phyloP scores from a whole-genome alignment of 306 rosid genomes.

The Hylodesmum podocarpum region DNA sequence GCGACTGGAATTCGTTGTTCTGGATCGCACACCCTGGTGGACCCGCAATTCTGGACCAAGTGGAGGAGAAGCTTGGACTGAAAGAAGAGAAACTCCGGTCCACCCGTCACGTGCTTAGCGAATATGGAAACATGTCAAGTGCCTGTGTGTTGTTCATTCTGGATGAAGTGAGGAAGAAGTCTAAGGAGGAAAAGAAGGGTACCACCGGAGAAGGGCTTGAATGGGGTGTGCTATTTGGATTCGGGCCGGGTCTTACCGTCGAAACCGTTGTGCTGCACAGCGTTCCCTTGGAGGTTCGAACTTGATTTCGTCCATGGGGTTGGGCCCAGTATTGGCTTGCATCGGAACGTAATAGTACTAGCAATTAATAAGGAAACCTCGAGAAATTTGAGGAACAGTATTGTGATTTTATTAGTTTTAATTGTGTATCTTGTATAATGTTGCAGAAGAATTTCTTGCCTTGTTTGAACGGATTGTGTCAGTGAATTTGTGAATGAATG shows the following conservation, averaged over 20 bases:
- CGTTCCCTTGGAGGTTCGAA: conserved; percentile 19
- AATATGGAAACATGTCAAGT: conserved; percentile 65
- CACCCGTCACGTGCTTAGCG: conserved; percentile 47
- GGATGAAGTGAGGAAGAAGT: conserved; percentile 51
- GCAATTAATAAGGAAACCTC: not conserved
- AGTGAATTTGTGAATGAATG: no score
- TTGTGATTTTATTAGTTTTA: not conserved
- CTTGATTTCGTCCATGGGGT: no score
- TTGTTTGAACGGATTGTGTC: no score
- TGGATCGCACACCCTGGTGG: conserved; percentile 77
- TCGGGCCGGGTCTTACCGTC: conserved; percentile 61
- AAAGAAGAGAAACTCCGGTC: conserved; percentile 46
- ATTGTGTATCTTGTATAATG: no score
- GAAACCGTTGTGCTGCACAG: conserved; percentile 55
- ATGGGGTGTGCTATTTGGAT: conserved; percentile 63
- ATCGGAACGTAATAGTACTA: no score
- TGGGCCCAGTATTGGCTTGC: not conserved
- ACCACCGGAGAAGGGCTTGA: conserved; percentile 57
- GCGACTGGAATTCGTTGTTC: conserved; percentile 59
- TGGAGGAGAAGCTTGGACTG: conserved; percentile 46
- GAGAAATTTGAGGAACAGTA: not conserved
- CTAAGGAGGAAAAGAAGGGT: conserved; percentile 36
- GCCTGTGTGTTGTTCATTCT: conserved; percentile 54
- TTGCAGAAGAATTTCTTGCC: no score
- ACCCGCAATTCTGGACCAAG: conserved; percentile 64